phyloP scores from a whole-genome alignment of 495 filamentous ascomycete genomes.

The Trichoderma parareesei region DNA sequence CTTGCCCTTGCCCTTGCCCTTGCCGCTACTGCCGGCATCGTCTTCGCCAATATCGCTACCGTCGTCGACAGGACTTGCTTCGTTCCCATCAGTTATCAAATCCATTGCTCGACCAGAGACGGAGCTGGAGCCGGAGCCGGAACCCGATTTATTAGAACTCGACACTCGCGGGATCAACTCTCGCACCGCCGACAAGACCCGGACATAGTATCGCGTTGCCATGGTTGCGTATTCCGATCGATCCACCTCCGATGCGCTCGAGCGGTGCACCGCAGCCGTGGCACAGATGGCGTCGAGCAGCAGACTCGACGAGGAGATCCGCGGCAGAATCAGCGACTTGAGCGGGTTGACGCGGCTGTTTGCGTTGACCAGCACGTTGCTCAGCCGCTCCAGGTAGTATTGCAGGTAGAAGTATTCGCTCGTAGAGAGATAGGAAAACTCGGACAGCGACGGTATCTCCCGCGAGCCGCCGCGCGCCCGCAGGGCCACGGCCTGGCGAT shows the following conservation, averaged over 20 bases:
- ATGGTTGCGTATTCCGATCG: not conserved
- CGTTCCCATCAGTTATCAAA: not conserved
- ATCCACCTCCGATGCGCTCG: not conserved
- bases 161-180: not conserved
- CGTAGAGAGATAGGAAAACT: slow-evolving; percentile 3
- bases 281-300: slow-evolving; percentile 6
- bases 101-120: not conserved
- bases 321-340: not conserved
- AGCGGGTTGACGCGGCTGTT: not conserved
- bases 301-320: not conserved
- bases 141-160: not conserved
- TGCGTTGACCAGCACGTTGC: slow-evolving; percentile 3
- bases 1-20: not conserved
- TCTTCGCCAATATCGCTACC: not conserved
- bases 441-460: not conserved
- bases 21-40: not conserved
- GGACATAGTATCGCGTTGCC: not conserved
- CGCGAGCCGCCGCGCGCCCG: not conserved
- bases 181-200: not conserved
- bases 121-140: too few relatives aligned
- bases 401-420: slow-evolving; percentile 3
- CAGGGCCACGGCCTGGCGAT: not conserved
- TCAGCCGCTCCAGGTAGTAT: slow-evolving; percentile 4
- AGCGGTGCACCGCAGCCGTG: not conserved
- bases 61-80: not conserved